phyloP scores from a whole-genome alignment of 441 rosid genomes.

The Metrosideros polymorpha region DNA sequence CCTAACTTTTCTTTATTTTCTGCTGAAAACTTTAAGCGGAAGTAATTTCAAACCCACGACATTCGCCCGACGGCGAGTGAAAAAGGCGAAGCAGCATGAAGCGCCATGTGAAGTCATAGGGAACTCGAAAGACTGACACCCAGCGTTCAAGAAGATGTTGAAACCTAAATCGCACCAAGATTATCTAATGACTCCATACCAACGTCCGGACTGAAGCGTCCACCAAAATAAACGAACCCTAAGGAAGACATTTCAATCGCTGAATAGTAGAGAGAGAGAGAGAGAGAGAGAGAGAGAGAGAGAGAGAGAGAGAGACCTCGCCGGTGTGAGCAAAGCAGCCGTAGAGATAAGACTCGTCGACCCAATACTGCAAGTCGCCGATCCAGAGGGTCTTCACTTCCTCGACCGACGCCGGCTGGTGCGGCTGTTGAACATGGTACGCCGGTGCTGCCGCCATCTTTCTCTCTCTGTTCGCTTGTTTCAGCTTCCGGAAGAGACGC shows the following conservation, averaged over 20 bases:
- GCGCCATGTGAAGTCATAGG: background rate
- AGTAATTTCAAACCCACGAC: background rate
- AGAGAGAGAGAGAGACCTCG: conserved; percentile 38
- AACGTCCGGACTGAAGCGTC: background rate
- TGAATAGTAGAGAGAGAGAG: background rate
- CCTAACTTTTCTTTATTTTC: background rate
- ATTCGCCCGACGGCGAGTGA: background rate
- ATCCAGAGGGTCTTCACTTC: conserved; percentile 97
- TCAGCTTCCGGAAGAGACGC: background rate
- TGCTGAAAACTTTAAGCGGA: background rate
- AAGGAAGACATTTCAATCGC: background rate
- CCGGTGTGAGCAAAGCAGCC: conserved; percentile 94
- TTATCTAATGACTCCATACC: background rate
- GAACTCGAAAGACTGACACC: background rate
- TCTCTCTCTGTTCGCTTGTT: background rate
- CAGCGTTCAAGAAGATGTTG: background rate
- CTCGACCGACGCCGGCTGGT: conserved; percentile 77
- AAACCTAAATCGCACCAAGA: background rate
- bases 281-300: background rate
- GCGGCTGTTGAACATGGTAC: conserved; percentile 27
- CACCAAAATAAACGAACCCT: background rate
- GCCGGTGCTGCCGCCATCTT: conserved; percentile 19
- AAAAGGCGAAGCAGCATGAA: background rate
- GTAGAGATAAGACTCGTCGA: conserved; percentile 73
- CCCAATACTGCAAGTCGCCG: conserved; percentile 95